Evolutionary conservation across 371 early-diverging fungal genomes (phyloP).

Genomic region (Sporodiniella umbellata): DNA sequence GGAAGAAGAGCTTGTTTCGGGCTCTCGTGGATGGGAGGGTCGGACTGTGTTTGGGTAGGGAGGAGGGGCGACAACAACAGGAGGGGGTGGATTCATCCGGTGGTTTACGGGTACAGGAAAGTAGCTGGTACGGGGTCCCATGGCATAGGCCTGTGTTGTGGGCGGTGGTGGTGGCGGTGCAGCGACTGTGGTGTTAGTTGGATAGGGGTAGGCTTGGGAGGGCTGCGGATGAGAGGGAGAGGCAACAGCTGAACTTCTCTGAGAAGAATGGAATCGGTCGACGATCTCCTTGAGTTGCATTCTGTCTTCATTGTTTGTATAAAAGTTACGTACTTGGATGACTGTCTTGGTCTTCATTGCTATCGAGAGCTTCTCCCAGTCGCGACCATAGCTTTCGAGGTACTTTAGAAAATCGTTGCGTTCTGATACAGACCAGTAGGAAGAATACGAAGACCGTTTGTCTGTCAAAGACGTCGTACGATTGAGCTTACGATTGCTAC

Average conservation of each 20-base stretch:
- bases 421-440: slow-evolving; percentile 88
- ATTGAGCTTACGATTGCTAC: slow-evolving; percentile 29
- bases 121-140: slow-evolving; percentile 6
- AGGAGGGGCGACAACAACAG: too few species aligned
- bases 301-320: slow-evolving; percentile 68
- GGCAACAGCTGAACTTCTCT: slow-evolving; percentile 2
- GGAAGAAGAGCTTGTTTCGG: slow-evolving; percentile 11
- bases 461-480: slow-evolving; percentile 19
- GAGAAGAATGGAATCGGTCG: slow-evolving; percentile 29
- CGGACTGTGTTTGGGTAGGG: background rate
- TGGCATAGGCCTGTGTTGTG: slow-evolving; percentile 3
- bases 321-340: slow-evolving; percentile 84
- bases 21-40: slow-evolving; percentile 10
- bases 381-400: slow-evolving; percentile 60
- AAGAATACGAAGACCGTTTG: slow-evolving; percentile 60
- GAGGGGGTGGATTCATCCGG: too few species aligned
- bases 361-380: slow-evolving; percentile 77
- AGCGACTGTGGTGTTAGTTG: slow-evolving; percentile 9
- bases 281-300: slow-evolving; percentile 54
- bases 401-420: slow-evolving; percentile 66
- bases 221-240: slow-evolving; percentile 15
- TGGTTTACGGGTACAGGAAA: background rate
- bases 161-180: background rate
- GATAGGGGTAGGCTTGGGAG: slow-evolving; percentile 28
- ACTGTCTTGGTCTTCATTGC: slow-evolving; percentile 75